phyloP scores from a whole-genome alignment of 2,329 filamentous ascomycete species.

The Hymenoscyphus infarciens region DNA sequence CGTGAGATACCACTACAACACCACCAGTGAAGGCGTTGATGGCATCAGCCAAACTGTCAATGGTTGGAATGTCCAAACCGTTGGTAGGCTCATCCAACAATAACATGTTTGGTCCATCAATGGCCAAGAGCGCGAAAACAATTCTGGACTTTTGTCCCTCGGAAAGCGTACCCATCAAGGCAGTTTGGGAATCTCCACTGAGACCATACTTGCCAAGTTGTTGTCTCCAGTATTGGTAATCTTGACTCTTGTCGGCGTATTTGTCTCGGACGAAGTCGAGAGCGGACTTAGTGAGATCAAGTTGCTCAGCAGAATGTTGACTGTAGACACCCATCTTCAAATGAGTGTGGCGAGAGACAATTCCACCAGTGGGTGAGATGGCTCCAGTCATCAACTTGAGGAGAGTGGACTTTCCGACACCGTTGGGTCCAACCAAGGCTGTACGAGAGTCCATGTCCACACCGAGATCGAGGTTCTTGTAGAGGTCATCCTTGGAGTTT shows the following conservation, averaged over 20 bases:
- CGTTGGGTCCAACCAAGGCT: constrained; percentile 94
- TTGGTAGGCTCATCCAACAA: constrained; percentile 98
- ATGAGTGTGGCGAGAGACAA: constrained; percentile 90
- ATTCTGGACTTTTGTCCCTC: constrained; percentile 98
- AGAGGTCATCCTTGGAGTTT: constrained; percentile 82
- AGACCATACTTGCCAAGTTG: constrained; percentile 94
- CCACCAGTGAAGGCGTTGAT: constrained; percentile 93
- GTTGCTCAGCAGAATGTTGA: constrained; percentile 97
- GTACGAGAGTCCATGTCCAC: constrained; percentile 99
- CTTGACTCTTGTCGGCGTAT: constrained; percentile 83
- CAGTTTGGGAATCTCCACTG: constrained; percentile 88
- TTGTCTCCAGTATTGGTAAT: constrained; percentile 99
- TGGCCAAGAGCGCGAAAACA: constrained; percentile 92
- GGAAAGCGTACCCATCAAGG: constrained; percentile 95
- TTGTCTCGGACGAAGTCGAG: constrained; percentile 98
- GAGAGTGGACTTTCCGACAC: constrained; percentile 97
- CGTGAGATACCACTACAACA: constrained; percentile 97
- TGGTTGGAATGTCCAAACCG: constrained; percentile 97
- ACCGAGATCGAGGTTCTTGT: constrained; percentile 95
- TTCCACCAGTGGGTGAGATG: constrained; percentile 77
- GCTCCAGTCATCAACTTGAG: constrained; percentile 96
- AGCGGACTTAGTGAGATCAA: constrained; percentile 95
- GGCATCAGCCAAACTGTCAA: constrained; percentile 94
- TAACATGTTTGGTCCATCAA: constrained; percentile 96
- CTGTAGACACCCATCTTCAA: constrained; percentile 98